Evolutionary conservation across 192 early-diverging fungal genomes (phyloP).

Genomic region (Umbelopsis sp.): DNA sequence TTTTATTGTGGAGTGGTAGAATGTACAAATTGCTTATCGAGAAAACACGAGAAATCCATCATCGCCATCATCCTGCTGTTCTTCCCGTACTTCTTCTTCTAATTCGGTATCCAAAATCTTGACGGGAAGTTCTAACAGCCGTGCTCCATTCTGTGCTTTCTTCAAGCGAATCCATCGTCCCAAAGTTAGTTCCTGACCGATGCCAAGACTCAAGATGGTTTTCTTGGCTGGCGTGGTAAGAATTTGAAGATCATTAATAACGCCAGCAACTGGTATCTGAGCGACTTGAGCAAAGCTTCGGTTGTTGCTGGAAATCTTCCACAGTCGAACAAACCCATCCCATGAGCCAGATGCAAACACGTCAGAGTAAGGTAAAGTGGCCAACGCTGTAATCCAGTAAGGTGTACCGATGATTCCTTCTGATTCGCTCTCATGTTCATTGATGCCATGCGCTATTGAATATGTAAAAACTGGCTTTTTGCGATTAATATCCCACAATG

Average conservation of each 20-base stretch:
- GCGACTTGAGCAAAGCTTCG: slow-evolving; percentile 60
- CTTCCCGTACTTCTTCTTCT: background rate
- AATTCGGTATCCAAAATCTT: slow-evolving; percentile 25
- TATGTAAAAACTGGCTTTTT: slow-evolving; percentile 93
- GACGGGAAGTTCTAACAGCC: slow-evolving; percentile 62
- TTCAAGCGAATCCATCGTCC: slow-evolving; percentile 90
- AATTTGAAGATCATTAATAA: slow-evolving; percentile 55
- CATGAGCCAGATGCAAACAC: slow-evolving; percentile 88
- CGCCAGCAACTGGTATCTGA: slow-evolving; percentile 65
- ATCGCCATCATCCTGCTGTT: background rate
- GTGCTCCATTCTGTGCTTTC: slow-evolving; percentile 74
- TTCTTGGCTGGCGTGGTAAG: slow-evolving; percentile 39
- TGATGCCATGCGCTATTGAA: slow-evolving; percentile 73
- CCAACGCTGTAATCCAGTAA: slow-evolving; percentile 89
- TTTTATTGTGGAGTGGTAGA: background rate
- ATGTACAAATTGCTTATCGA: slow-evolving; percentile 14
- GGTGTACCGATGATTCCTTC: slow-evolving; percentile 51
- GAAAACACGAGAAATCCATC: slow-evolving; percentile 18
- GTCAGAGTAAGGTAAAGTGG: slow-evolving; percentile 82
- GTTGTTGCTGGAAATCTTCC: slow-evolving; percentile 78
- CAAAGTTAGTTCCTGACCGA: slow-evolving; percentile 88
- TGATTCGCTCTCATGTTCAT: slow-evolving; percentile 47
- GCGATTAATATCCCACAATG: slow-evolving; percentile 87
- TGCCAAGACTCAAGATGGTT: slow-evolving; percentile 63
- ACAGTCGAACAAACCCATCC: slow-evolving; percentile 86